Percentiles rank a stretch among this genome's conserved stretches.
Evolutionary conservation across 2,329 filamentous ascomycete genomes (phyloP).

Genomic region (Paecilomyces dactylethromorphus): DNA sequence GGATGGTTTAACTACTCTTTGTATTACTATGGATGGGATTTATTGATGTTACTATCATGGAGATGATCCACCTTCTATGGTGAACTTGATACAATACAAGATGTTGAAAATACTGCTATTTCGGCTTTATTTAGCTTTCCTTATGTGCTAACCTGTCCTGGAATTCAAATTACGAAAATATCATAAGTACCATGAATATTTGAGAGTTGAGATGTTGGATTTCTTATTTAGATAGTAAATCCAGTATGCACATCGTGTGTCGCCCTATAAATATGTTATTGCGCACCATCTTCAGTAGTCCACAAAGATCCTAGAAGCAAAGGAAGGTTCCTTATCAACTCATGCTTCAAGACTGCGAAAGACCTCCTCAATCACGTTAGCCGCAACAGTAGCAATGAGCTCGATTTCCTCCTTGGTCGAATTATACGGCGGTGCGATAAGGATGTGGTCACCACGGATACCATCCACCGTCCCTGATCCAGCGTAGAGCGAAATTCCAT

Average conservation of each 20-base stretch:
- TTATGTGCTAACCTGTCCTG: too few relatives aligned
- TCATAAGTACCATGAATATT: too few relatives aligned
- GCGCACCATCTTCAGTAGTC: not conserved
- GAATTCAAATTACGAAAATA: too few relatives aligned
- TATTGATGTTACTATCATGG: not conserved
- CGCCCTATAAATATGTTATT: too few relatives aligned
- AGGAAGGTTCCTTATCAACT: not conserved
- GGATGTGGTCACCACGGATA: slow-evolving; percentile 59
- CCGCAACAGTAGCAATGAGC: slow-evolving; percentile 46
- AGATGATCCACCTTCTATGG: not conserved
- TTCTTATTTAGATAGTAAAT: too few relatives aligned
- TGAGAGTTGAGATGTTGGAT: too few relatives aligned
- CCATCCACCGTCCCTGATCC: slow-evolving; percentile 57
- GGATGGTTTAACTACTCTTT: not conserved
- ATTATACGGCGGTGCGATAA: slow-evolving; percentile 64
- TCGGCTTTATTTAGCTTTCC: too few relatives aligned
- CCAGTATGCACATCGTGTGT: too few relatives aligned
- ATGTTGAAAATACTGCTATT: not conserved
- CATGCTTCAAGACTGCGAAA: slow-evolving; percentile 22
- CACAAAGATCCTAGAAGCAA: not conserved
- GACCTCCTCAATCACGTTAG: slow-evolving; percentile 47
- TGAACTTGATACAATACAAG: not conserved
- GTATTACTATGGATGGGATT: slow-evolving; percentile 1
- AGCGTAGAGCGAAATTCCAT: slow-evolving; percentile 57
- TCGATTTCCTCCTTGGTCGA: slow-evolving; percentile 52